Percentiles rank a stretch among this genome's conserved stretches.
phyloP scores from a whole-genome alignment of 352 stramenopile genomes.

The Elongisporangium anandrum region DNA sequence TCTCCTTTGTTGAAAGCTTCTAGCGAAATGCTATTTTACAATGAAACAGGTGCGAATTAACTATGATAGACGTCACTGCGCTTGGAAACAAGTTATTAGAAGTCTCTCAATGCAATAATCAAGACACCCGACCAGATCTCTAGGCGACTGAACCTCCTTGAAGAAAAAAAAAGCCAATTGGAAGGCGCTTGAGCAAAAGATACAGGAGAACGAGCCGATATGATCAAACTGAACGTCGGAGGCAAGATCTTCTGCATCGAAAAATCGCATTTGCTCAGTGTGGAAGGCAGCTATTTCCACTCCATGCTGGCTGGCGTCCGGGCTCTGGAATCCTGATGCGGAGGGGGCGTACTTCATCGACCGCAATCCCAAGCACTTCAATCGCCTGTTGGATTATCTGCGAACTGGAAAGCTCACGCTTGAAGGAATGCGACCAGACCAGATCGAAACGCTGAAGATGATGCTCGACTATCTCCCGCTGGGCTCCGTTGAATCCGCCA shows the following conservation, averaged over 20 bases:
- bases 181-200: neutral
- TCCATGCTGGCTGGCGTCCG: neutral
- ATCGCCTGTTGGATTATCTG: neutral
- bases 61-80: no score
- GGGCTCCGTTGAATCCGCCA: no score
- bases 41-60: no score
- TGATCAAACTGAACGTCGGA: slow-evolving; percentile 12
- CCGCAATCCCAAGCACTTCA: slow-evolving; percentile 1
- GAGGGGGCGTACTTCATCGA: neutral
- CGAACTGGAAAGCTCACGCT: neutral
- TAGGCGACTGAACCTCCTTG: no score
- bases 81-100: no score
- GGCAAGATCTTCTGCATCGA: slow-evolving; percentile 7
- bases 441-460: neutral
- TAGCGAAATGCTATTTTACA: no score
- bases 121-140: no score
- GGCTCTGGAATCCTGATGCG: neutral
- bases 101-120: no score
- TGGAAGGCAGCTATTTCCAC: slow-evolving; percentile 10
- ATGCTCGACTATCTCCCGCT: neutral
- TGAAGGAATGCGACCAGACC: neutral
- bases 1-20: no score
- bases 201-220: neutral
- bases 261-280: neutral
- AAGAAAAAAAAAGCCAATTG: slow-evolving; percentile 1